These are phyloP conservation scores for Dillenia suffruticosa DNA, from an alignment of 164 flowering plant genomes.

Conservation along the genomic window DNA sequence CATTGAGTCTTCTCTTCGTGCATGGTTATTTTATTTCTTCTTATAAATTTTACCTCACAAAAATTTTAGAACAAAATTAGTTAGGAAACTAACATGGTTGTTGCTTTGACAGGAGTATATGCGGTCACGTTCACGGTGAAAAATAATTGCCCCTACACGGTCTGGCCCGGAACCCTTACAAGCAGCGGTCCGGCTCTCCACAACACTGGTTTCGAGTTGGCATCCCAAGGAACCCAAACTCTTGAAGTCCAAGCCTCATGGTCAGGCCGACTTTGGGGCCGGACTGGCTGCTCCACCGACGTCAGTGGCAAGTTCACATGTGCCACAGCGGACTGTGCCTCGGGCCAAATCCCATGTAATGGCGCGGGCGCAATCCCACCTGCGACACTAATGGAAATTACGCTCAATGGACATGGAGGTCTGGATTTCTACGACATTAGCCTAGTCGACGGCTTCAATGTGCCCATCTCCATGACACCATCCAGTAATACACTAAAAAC, in stretches of 20 bases:
- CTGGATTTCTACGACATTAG: conserved; percentile 31
- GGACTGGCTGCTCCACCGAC: conserved; percentile 24
- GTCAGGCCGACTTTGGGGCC: conserved; percentile 49
- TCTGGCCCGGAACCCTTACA: conserved; percentile 39
- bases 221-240: conserved; percentile 6
- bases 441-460: conserved; percentile 38
- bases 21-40: too few species aligned
- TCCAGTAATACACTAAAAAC: not conserved
- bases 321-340: conserved; percentile 33
- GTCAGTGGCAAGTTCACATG: conserved; percentile 21
- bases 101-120: conserved; percentile 2
- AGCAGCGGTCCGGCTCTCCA: conserved; percentile 10
- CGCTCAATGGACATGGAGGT: conserved; percentile 10
- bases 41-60: too few species aligned
- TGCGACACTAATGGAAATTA: conserved; percentile 33
- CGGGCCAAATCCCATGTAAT: conserved; percentile 24
- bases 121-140: conserved; percentile 19
- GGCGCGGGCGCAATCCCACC: conserved; percentile 41
- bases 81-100: too few species aligned
- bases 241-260: conserved; percentile 17
- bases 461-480: conserved; percentile 11
- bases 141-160: conserved; percentile 29
- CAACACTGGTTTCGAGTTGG: conserved; percentile 27
- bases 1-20: too few species aligned
- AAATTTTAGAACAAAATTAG: too few species aligned